A percentile compares a stretch with the other conserved stretches of the same genome.
These are phyloP conservation scores for Haplosporangium gracile DNA, from an alignment of 192 early-diverging fungal genomes.

Conservation along the genomic window DNA sequence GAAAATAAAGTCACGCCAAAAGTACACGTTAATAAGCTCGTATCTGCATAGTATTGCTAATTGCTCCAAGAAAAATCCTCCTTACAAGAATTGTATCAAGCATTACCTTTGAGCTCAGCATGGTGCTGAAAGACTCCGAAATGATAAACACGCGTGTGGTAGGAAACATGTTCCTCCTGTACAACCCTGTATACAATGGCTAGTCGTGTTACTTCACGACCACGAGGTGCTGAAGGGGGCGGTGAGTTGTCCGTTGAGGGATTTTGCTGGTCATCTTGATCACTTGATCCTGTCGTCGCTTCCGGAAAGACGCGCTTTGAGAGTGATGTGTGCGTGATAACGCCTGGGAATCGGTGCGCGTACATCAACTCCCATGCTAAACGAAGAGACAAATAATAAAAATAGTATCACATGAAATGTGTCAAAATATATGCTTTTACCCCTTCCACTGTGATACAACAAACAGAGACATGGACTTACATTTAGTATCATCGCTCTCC, in stretches of 20 bases:
- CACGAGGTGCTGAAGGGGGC: no score
- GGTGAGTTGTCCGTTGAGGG: not conserved
- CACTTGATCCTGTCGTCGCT: not conserved
- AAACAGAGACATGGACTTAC: not conserved
- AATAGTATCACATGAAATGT: not conserved
- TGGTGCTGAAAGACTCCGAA: conserved; percentile 23
- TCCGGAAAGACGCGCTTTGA: conserved; percentile 29
- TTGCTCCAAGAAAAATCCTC: not conserved
- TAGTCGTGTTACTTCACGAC: conserved; percentile 18
- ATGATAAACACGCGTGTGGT: conserved; percentile 43
- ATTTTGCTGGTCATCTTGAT: not conserved
- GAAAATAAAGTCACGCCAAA: not conserved
- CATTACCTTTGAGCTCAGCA: conserved; percentile 24
- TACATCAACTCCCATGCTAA: conserved; percentile 53
- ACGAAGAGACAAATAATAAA: not conserved
- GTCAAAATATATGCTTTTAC: not conserved
- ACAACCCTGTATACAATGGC: conserved; percentile 44
- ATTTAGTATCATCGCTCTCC: conserved; percentile 12
- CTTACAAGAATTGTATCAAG: not conserved
- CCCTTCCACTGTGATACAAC: not conserved
- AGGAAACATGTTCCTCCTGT: conserved; percentile 33
- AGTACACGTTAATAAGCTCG: not conserved
- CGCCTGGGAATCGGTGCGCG: conserved; percentile 38
- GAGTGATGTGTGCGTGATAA: conserved; percentile 37
- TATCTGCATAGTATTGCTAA: not conserved